Evolutionary conservation across 2,329 filamentous ascomycete species (phyloP).

Genomic region (Dactylellina sp.): DNA sequence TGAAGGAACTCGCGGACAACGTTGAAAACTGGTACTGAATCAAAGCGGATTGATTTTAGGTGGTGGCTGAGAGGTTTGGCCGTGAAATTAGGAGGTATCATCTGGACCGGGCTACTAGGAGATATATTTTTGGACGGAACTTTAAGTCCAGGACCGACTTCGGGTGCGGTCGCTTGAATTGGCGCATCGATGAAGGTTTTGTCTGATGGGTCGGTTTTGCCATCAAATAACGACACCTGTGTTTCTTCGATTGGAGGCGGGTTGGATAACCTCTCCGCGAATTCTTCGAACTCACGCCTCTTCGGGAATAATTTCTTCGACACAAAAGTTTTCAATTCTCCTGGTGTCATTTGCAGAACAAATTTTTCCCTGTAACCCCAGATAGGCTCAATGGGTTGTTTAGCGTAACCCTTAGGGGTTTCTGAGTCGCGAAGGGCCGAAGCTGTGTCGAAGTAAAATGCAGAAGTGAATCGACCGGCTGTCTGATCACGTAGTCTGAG

Average conservation of each 20-base stretch:
- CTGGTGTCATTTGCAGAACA: slow-evolving; percentile 58
- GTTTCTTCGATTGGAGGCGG: neutral
- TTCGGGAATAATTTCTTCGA: slow-evolving; percentile 56
- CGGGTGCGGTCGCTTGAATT: too few relatives aligned
- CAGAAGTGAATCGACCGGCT: slow-evolving; percentile 45
- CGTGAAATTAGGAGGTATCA: slow-evolving; percentile 18
- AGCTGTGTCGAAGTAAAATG: slow-evolving; percentile 53
- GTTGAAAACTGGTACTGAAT: slow-evolving; percentile 54
- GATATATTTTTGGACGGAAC: too few relatives aligned
- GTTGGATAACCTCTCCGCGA: slow-evolving; percentile 18
- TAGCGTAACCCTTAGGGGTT: neutral
- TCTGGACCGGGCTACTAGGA: too few relatives aligned
- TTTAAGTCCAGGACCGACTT: too few relatives aligned
- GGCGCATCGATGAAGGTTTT: too few relatives aligned
- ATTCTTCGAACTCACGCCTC: slow-evolving; percentile 57
- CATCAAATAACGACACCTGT: too few relatives aligned
- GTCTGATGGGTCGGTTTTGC: too few relatives aligned
- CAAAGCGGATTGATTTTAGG: slow-evolving; percentile 23
- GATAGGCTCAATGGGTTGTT: slow-evolving; percentile 22
- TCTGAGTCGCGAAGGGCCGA: slow-evolving; percentile 20
- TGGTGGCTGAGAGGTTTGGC: neutral
- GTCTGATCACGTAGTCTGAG: slow-evolving; percentile 24
- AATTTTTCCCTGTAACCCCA: slow-evolving; percentile 59
- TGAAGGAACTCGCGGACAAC: slow-evolving; percentile 58
- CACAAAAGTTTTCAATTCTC: slow-evolving; percentile 57